These are phyloP conservation scores for Capsella bursapastoris DNA, from an alignment of 345 rosid genomes.

Conservation along the genomic window DNA sequence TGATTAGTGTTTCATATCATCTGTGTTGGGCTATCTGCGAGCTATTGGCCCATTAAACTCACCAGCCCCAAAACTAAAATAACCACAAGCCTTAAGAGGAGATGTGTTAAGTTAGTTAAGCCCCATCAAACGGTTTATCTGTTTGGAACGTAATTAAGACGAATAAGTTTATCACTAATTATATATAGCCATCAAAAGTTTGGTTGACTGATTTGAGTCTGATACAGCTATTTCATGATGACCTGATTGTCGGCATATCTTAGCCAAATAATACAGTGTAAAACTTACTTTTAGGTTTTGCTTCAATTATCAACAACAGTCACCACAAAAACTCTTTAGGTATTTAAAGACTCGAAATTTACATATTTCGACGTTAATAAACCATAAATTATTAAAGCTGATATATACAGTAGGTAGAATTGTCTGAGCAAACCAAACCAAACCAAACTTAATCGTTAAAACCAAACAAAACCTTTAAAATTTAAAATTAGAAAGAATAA, in stretches of 20 bases:
- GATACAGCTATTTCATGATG: not conserved
- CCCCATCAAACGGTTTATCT: not conserved
- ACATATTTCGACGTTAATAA: not conserved
- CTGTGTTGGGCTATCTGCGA: constrained; percentile 4
- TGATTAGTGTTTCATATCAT: not conserved
- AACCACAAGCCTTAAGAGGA: not conserved
- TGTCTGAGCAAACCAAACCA: no score
- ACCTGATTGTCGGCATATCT: not conserved
- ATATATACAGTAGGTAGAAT: no score
- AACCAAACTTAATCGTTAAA: no score
- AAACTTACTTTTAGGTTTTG: not conserved
- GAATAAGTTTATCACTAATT: no score
- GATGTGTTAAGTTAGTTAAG: not conserved
- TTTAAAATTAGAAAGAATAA: no score
- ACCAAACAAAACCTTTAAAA: no score
- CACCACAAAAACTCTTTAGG: no score
- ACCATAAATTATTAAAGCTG: no score
- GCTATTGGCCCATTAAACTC: not conserved
- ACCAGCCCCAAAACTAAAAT: not conserved
- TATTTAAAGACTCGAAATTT: not conserved
- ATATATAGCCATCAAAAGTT: not conserved
- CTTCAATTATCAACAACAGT: no score
- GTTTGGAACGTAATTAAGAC: no score
- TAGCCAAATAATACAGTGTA: not conserved
- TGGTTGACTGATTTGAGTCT: not conserved